Conservation (phyloP, 345 rosid species). For the Sisymbrium altissimum region DNA sequence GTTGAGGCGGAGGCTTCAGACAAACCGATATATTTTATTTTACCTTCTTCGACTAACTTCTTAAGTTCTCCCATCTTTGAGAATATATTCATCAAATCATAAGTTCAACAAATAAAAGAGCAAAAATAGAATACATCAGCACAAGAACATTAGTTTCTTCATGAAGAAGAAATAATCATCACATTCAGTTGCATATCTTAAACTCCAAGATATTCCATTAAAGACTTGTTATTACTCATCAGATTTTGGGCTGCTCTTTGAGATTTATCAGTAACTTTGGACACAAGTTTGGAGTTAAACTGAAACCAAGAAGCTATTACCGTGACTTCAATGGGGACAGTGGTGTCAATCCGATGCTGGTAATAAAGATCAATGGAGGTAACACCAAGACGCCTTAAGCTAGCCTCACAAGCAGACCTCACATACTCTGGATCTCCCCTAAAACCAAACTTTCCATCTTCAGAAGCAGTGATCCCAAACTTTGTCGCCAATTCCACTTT, state of each 20-base stretch:
- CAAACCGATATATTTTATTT: background rate
- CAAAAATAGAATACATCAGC: too few species aligned
- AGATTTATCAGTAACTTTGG: too few species aligned
- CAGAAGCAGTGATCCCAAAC: background rate
- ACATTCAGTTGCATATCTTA: too few species aligned
- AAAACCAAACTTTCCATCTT: background rate
- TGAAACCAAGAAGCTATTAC: slow-evolving; percentile 17
- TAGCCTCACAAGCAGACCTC: background rate
- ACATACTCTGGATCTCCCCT: background rate
- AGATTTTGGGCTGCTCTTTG: too few species aligned
- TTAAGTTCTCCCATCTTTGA: background rate
- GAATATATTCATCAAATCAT: background rate
- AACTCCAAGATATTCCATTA: too few species aligned
- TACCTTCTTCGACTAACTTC: background rate
- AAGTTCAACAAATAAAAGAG: too few species aligned
- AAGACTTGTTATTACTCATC: too few species aligned
- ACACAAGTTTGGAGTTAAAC: background rate
- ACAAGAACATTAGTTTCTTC: too few species aligned
- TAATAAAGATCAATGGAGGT: background rate
- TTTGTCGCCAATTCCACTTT: background rate
- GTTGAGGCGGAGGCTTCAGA: background rate
- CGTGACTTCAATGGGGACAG: slow-evolving; percentile 38
- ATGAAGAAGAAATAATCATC: too few species aligned
- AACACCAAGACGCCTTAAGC: background rate
- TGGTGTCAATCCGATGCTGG: background rate